These are phyloP conservation scores for Tetrapisispora iriomotensis DNA, from an alignment of 805 yeast species.

Conservation along the genomic window DNA sequence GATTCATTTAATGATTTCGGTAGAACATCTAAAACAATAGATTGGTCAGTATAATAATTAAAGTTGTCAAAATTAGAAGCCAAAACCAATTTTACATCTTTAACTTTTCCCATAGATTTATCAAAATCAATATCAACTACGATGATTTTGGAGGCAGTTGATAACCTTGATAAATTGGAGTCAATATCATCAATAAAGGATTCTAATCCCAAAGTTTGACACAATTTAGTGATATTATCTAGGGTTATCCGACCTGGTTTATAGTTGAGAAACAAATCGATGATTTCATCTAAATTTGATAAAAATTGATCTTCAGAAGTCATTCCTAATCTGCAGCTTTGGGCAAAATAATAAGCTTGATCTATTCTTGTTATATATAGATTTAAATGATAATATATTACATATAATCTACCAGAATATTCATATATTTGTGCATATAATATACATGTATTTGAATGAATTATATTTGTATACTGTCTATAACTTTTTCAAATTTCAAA, in stretches of 20 bases:
- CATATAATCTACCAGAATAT: too few species aligned
- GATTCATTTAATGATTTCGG: too few species aligned
- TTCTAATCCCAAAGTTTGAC: conserved; percentile 28
- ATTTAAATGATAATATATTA: too few species aligned
- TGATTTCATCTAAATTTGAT: conserved; percentile 22
- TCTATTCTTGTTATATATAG: too few species aligned
- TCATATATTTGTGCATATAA: too few species aligned
- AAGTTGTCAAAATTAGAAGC: conserved; percentile 31
- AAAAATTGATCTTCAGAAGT: neutral
- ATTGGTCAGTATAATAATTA: conserved; percentile 21
- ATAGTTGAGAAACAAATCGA: conserved; percentile 23
- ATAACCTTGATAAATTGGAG: conserved; percentile 20
- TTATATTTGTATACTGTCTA: too few species aligned
- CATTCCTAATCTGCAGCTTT: too few species aligned
- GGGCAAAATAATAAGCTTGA: too few species aligned
- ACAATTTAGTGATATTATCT: conserved; percentile 26
- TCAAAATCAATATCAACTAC: conserved; percentile 30
- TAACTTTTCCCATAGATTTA: conserved; percentile 18
- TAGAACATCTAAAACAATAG: neutral
- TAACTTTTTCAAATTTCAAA: too few species aligned
- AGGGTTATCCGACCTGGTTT: conserved; percentile 27
- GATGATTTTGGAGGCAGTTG: conserved; percentile 30
- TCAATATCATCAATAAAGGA: conserved; percentile 28
- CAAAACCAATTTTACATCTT: conserved; percentile 28
- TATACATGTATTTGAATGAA: too few species aligned